phyloP scores from a whole-genome alignment of 306 rosid genomes.

The Quercus bicolor region DNA sequence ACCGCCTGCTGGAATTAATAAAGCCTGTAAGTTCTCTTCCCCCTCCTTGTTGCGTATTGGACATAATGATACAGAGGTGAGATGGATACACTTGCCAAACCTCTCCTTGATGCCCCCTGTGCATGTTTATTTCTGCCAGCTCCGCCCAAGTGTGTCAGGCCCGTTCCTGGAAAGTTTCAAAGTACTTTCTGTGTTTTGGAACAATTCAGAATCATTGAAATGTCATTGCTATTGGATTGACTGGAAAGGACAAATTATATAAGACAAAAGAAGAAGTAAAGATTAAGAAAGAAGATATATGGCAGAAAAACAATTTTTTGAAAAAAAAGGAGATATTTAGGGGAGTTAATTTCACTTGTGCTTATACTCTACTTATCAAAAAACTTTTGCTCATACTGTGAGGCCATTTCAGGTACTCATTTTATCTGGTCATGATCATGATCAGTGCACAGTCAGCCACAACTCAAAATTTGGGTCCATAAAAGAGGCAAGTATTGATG shows the following conservation, averaged over 20 bases:
- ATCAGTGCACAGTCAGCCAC: constrained; percentile 67
- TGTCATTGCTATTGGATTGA: background rate
- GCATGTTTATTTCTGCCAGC: background rate
- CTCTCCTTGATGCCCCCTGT: background rate
- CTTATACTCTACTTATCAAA: background rate
- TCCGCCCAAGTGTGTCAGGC: background rate
- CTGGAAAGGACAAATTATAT: background rate
- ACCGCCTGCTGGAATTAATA: background rate
- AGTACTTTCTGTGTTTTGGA: background rate
- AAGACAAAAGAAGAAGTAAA: background rate
- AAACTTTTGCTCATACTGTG: constrained; percentile 3
- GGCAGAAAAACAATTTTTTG: background rate
- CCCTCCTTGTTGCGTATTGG: background rate
- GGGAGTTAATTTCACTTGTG: constrained; percentile 13
- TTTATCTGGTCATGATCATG: constrained; percentile 90
- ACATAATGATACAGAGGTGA: background rate
- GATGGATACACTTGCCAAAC: background rate
- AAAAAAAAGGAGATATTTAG: background rate
- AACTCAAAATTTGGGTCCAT: constrained; percentile 45
- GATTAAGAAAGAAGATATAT: background rate
- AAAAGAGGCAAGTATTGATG: constrained; percentile 56
- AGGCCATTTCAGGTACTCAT: constrained; percentile 50
- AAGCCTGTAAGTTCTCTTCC: background rate
- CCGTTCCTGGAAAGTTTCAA: background rate
- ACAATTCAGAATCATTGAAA: background rate